Evolutionary conservation across 2,329 filamentous ascomycete species (phyloP), one percentile per base, ranked within the genome.

Genomic region (Diaporthe helianthi): DNA sequence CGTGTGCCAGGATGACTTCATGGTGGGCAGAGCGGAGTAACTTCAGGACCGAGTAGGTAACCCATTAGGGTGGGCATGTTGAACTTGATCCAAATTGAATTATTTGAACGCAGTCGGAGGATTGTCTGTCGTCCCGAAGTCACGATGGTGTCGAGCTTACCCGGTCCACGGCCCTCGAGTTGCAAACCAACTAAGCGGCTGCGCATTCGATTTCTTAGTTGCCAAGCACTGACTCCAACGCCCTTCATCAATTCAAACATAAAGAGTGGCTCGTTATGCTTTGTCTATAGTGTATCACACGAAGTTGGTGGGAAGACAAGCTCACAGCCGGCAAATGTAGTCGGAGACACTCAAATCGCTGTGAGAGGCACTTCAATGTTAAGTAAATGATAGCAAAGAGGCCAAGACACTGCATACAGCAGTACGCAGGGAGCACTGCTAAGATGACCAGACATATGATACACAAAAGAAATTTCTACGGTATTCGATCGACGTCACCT

Each of bases 101-200:
- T n/a, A n/a, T n/a, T n/a, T n/a, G 52, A 13, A 58, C 64, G 13
- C 52, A 38, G 19, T 67, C 26, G 7, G 41, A 41, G 26, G 47
- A 67, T 55, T 55, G 38, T 55, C 51, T 4, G 6, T 26, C 9
- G 22, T 4, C 15, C 51, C 51, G 1, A 66, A 9, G 22, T 4
- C 15, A 38, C 51, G 1, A 66, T n/a, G 26, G 19, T 54, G 26
- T 66, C 64, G 29, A 52, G 53, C 33, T 46, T 26, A 6, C 49
- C 41, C 6, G 64, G 64, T 10, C 64, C 64, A 6, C 64, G 51
- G 51, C 64, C 64, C 36, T 66, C 64, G 8, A 54, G 49, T 17
- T 66, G 49, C 2, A 66, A 36, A 33, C 49, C 64, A 4, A 51
- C 64, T n/a, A n/a, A n/a, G n/a, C n/a, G n/a, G n/a, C n/a, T n/a